A percentile compares a stretch with the other conserved stretches of the same genome.
Conservation (phyloP, 305 asterid genomes). For the Fraxinus sp. region DNA sequence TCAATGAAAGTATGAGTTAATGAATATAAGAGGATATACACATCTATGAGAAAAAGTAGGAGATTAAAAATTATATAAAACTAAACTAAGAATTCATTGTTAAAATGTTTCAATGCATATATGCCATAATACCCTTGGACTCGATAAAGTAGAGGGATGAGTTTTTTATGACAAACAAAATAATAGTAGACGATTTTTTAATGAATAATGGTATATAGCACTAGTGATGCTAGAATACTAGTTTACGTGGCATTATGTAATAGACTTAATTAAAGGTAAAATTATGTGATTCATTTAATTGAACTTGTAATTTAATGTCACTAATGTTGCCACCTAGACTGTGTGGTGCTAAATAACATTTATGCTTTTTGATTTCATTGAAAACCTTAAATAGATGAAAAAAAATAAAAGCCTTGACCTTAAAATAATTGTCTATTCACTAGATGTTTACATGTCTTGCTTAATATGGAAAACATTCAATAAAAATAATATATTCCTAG, state of each 20-base stretch:
- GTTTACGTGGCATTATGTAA: neutral
- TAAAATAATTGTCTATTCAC: neutral
- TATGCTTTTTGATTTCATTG: neutral
- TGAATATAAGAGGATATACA: neutral
- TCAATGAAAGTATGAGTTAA: slow-evolving; percentile 7
- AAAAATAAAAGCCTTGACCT: neutral
- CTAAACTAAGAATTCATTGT: neutral
- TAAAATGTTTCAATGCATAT: neutral
- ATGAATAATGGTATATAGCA: neutral
- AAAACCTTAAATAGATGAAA: neutral
- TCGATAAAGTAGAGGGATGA: neutral
- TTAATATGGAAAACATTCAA: neutral
- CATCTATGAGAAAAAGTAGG: neutral
- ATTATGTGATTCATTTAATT: neutral
- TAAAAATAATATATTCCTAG: neutral
- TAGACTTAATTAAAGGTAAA: neutral
- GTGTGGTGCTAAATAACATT: neutral
- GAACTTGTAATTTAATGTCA: neutral
- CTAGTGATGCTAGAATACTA: neutral
- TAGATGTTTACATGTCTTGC: neutral
- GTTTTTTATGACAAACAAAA: neutral
- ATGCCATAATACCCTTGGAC: neutral
- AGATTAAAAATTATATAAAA: neutral
- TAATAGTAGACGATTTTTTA: neutral
- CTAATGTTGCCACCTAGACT: neutral